A percentile compares a stretch with the other conserved stretches of the same genome.
phyloP scores from a whole-genome alignment of 345 rosid genomes.

The Bruguiera gymnorhiza region DNA sequence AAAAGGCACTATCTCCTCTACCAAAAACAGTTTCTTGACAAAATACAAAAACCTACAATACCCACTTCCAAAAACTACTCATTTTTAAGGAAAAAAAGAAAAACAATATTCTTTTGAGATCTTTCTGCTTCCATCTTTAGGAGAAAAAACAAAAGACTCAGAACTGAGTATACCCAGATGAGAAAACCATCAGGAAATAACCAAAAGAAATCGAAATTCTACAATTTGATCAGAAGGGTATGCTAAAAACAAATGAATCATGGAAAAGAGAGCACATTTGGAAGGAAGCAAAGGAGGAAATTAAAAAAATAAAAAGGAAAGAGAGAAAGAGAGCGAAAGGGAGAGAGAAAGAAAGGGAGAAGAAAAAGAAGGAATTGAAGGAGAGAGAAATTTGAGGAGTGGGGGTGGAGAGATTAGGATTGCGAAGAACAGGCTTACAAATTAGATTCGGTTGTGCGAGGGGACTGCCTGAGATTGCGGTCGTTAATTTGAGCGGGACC shows the following conservation, averaged over 20 bases:
- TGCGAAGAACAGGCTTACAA: conserved; percentile 17
- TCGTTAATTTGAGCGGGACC: conserved; percentile 45
- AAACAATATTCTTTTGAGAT: background rate
- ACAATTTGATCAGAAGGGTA: background rate
- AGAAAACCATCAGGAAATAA: conserved; percentile 7
- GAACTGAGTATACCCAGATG: conserved; percentile 16
- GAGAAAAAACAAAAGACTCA: background rate
- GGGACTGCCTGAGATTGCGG: conserved; percentile 54
- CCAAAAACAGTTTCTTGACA: too few species aligned
- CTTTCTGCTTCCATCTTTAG: background rate
- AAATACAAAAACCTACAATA: background rate
- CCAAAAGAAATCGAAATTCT: background rate
- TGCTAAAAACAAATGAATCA: too few species aligned
- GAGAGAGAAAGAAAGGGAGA: conserved; percentile 5
- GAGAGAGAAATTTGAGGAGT: background rate
- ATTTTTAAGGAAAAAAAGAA: background rate
- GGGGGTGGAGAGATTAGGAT: conserved; percentile 9
- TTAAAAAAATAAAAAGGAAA: conserved; percentile 1
- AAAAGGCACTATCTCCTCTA: background rate
- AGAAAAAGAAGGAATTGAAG: background rate
- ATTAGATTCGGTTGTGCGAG: conserved; percentile 24
- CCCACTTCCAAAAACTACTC: conserved; percentile 8
- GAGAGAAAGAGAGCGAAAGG: background rate
- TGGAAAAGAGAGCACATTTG: background rate
- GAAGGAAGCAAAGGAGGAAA: background rate